These are phyloP conservation scores for Mortierella sp. DNA, from an alignment of 371 early-diverging fungal genomes.

Conservation along the genomic window DNA sequence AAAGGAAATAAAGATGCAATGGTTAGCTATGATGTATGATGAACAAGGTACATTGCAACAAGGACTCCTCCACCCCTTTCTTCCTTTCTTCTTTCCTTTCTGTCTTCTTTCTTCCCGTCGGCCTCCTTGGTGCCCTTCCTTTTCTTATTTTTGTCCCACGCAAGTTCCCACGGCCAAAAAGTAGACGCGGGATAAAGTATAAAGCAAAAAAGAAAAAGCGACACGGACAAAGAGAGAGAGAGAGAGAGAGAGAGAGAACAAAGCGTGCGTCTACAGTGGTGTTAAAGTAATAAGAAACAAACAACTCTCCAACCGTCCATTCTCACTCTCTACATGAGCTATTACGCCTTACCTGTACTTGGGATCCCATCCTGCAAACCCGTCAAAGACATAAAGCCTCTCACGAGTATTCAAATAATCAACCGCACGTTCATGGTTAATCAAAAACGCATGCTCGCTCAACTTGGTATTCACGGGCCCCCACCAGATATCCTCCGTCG, in stretches of 20 bases:
- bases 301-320: neutral
- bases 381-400: conserved; percentile 96
- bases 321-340: neutral
- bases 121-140: neutral
- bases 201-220: neutral
- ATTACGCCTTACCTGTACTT: conserved; percentile 75
- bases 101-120: neutral
- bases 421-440: conserved; percentile 95
- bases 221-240: neutral
- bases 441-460: conserved; percentile 87
- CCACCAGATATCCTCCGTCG: conserved; percentile 95
- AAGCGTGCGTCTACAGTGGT: neutral
- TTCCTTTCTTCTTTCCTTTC: neutral
- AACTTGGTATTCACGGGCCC: conserved; percentile 96
- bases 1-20: neutral
- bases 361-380: conserved; percentile 95
- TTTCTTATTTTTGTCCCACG: neutral
- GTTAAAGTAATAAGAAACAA: conserved; percentile 8
- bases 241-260: conserved; percentile 7
- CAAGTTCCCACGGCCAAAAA: conserved; percentile 9
- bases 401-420: conserved; percentile 96
- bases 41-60: neutral
- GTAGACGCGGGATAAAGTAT: neutral
- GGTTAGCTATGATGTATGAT: neutral
- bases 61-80: neutral